Evolutionary conservation across 371 early-diverging fungal genomes (phyloP), one percentile per base, ranked within the genome.

Genomic region (Parasitella parasitica): DNA sequence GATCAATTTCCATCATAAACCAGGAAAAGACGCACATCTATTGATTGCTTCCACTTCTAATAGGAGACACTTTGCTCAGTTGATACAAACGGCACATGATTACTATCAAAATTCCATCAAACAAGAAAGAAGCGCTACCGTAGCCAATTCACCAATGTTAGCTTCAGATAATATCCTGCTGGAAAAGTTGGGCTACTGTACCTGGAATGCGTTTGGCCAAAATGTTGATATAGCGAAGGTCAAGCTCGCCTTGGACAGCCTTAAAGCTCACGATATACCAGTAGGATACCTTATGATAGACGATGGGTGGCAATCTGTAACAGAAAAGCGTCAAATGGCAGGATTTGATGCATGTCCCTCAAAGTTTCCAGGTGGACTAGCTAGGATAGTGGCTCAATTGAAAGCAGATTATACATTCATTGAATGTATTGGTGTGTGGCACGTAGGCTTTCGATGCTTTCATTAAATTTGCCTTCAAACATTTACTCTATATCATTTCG

Each of bases 181-280:
- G 0, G 30, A 65, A 11, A 54, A 63, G 15, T 46, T 77, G 2
- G 78, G 78, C 4, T 77, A 70, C 55, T 77, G 80, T 63, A 82
- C 83, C 6, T 82, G 81, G 81, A 74, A 82, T 65, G 68, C 79
- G 0, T 76, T 71, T 61, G 67, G 68, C 18, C 55, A 55, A 38
- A 54, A 65, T 1, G 61, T 77, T 3, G 43, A 20, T 20, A 30
- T 59, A 20, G 50, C 63, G 13, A 55, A 55, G 3, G 12, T 82
- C 4, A 16, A 46, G 1, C 2, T 35, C n/a, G 66, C 64, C 13
- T 16, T 79, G 16, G 24, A 53, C 0, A 65, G 61, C 28, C 61
- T 82, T 2, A 16, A 66, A 13, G 16, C 39, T 6, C 13, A 35
- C 9, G 37, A 67, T 0, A 66, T 82, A 5, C 70, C 65, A n/a